phyloP scores from a whole-genome alignment of 352 stramenopile genomes.

The Pythium chondricola region DNA sequence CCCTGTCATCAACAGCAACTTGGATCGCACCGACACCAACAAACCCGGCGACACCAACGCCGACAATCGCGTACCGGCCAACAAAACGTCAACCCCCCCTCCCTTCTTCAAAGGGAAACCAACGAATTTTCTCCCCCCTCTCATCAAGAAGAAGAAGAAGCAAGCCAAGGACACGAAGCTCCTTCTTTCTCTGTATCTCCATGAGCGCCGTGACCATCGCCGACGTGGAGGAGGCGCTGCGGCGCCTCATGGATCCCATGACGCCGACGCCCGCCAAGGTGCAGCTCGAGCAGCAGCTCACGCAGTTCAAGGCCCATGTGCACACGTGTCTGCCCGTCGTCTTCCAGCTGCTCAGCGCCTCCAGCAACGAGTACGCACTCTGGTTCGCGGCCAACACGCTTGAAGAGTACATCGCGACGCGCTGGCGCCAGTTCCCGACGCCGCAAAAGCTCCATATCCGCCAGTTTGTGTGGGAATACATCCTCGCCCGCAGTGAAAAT shows the following conservation, averaged over 20 bases:
- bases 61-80: too few relatives aligned
- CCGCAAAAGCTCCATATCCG: conserved; percentile 41
- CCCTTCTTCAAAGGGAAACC: not conserved
- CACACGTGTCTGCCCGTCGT: conserved; percentile 55
- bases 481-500: conserved; percentile 20
- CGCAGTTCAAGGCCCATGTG: conserved; percentile 48
- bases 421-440: conserved; percentile 37
- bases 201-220: conserved; percentile 35
- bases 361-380: conserved; percentile 65
- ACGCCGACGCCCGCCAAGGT: conserved; percentile 38
- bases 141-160: too few relatives aligned
- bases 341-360: conserved; percentile 50
- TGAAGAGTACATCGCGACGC: conserved; percentile 67
- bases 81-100: not conserved
- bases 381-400: conserved; percentile 71
- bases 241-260: conserved; percentile 47
- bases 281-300: conserved; percentile 54
- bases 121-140: too few relatives aligned
- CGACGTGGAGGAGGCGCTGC: conserved; percentile 53
- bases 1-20: too few relatives aligned
- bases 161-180: too few relatives aligned
- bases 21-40: too few relatives aligned
- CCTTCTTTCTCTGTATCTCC: too few relatives aligned
- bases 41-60: too few relatives aligned
- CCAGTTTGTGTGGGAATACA: conserved; percentile 62